Evolutionary conservation across 495 filamentous ascomycete species (phyloP).

Genomic region (Alectoria sarmentosa): DNA sequence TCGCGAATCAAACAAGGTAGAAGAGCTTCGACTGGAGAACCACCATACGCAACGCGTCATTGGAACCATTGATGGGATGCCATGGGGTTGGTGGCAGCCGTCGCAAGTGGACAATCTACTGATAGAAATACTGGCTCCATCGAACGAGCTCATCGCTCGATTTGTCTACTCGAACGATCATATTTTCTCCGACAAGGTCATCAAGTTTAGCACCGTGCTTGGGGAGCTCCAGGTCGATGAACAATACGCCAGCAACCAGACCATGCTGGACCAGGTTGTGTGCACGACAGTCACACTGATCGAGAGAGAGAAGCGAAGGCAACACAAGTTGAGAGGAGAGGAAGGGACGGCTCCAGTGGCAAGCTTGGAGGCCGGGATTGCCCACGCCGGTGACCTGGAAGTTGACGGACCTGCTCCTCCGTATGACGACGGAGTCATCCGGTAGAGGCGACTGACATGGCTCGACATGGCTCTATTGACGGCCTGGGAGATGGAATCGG

Average conservation of each 20-base stretch:
- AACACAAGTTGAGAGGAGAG: background rate
- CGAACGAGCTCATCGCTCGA: slow-evolving; percentile 10
- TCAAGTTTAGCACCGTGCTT: slow-evolving; percentile 3
- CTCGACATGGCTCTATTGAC: background rate
- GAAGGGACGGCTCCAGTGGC: background rate
- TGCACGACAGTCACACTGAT: slow-evolving; percentile 2
- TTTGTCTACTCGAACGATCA: slow-evolving; percentile 4
- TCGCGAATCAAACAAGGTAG: background rate
- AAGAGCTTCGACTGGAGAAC: slow-evolving; percentile 5
- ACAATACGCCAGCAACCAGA: background rate
- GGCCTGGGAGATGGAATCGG: background rate
- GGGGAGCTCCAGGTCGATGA: background rate
- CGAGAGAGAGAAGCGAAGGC: slow-evolving; percentile 1
- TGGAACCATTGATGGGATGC: background rate
- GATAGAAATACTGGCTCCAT: background rate
- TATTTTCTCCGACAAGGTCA: background rate
- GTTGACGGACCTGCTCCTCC: slow-evolving; percentile 2
- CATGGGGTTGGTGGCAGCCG: slow-evolving; percentile 3
- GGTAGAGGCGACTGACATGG: background rate
- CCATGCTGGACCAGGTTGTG: background rate
- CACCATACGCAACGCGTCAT: background rate
- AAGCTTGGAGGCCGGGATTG: background rate
- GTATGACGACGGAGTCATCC: background rate
- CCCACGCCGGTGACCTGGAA: background rate
- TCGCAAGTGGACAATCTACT: background rate